These are phyloP conservation scores for Salvia hispanica DNA, from an alignment of 257 asterid species.

Conservation along the genomic window DNA sequence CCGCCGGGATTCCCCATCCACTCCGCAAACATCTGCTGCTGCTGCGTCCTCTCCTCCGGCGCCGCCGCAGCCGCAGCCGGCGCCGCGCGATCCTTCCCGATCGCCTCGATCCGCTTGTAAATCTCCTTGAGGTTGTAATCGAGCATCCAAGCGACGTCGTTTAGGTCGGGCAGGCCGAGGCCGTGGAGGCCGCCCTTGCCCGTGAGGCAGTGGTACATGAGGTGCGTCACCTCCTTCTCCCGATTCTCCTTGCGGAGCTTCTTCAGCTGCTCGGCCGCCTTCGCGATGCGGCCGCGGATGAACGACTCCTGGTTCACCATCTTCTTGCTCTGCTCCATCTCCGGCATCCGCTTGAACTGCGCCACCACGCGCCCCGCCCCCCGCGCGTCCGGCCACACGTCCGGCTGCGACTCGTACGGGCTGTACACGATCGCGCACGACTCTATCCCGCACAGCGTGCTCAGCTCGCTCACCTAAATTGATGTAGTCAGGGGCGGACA, in stretches of 20 bases:
- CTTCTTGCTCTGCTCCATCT: constrained; percentile 90
- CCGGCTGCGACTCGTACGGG: constrained; percentile 68
- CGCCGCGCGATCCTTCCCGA: constrained; percentile 35
- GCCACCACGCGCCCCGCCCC: constrained; percentile 65
- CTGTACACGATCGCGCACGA: constrained; percentile 77
- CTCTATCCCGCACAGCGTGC: constrained; percentile 81
- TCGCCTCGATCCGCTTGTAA: constrained; percentile 51
- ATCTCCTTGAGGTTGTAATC: constrained; percentile 69
- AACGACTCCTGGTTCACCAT: constrained; percentile 83
- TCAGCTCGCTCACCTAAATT: constrained; percentile 50
- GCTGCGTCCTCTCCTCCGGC: constrained; percentile 1
- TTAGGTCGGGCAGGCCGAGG: constrained; percentile 51
- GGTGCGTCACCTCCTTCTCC: constrained; percentile 64
- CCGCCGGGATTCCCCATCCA: constrained; percentile 45
- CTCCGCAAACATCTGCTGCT: constrained; percentile 48
- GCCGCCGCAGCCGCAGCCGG: constrained; percentile 1
- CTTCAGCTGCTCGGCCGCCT: constrained; percentile 68
- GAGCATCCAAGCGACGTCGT: constrained; percentile 64
- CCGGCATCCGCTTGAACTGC: constrained; percentile 82
- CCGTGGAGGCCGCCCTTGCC: constrained; percentile 58
- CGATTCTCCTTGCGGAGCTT: constrained; percentile 69
- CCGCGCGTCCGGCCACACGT: constrained; percentile 62
- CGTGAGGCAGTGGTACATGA: constrained; percentile 65
- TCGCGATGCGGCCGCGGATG: constrained; percentile 57
- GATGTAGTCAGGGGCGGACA: too few species aligned